Evolutionary conservation across 495 filamentous ascomycete genomes (phyloP), one percentile per base, ranked within the genome.

Genomic region (Tuber brumale): DNA sequence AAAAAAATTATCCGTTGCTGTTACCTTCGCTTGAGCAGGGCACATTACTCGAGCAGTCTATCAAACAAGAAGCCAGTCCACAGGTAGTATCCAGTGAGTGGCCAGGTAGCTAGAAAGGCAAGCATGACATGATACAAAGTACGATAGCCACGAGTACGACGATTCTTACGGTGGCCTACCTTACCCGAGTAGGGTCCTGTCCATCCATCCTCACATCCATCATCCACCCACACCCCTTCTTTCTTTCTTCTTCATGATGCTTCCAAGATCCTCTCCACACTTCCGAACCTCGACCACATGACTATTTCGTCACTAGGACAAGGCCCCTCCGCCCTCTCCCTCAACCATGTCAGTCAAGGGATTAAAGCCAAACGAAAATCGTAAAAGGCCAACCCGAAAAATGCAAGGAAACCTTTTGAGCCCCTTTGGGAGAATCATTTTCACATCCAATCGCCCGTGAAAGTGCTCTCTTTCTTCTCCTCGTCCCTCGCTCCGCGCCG

Each of bases 181-280:
- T 2, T 57, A 23, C 37, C 5, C 37, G 19, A 51, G 21, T 57
- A n/a, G n/a, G 21, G 48, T 66, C 57, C 31, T 66, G 57, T 7
- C n/a, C 57, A 66, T 12, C 57, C 51, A 61, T 61, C 51, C 48
- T n/a, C 21, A n/a, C n/a, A 61, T 61, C 23, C 46, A 23, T 57
- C 10, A 61, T 61, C 51, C 51, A 61, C 21, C 51, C 57, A 66
- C 57, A 66, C 57, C 10, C 27, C 57, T 31, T 61, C 12, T 31
- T 23, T n/a, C 23, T 3, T 51, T 51, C 23, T 57, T 57, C 48
- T 57, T 18, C 57, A 31, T 31, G n/a, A 27, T 31, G 14, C 44
- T 45, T n/a, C 48, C 19, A n/a, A 57, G 48, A 57, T 66, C n/a
- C 57, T 66, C 27, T 66, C 57, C 57, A 66, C 57, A 66, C 57